Evolutionary conservation across 441 rosid genomes (phyloP).

Genomic region (Sinapis alba): DNA sequence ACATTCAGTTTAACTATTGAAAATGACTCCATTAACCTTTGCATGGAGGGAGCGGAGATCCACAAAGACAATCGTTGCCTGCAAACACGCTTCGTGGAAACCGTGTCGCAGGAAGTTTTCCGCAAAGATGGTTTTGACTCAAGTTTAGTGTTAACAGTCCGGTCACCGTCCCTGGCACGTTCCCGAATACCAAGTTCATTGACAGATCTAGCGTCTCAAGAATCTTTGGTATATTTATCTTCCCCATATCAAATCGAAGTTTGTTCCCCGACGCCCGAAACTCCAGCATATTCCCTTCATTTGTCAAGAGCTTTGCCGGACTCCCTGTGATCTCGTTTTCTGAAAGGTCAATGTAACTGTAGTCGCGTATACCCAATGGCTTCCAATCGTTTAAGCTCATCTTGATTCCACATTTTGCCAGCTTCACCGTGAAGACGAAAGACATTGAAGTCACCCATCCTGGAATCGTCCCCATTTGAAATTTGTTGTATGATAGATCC

Average conservation of each 20-base stretch:
- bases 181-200: slow-evolving; percentile 59
- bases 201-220: slow-evolving; percentile 51
- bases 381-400: background rate
- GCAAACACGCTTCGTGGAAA: slow-evolving; percentile 53
- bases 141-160: slow-evolving; percentile 48
- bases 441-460: slow-evolving; percentile 41
- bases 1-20: too few species aligned
- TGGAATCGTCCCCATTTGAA: background rate
- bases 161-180: slow-evolving; percentile 49
- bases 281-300: slow-evolving; percentile 51
- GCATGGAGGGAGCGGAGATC: slow-evolving; percentile 67
- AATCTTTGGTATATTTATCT: slow-evolving; percentile 3
- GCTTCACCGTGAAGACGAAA: slow-evolving; percentile 1
- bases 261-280: slow-evolving; percentile 56
- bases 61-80: slow-evolving; percentile 73
- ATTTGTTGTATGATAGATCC: background rate
- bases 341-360: slow-evolving; percentile 61
- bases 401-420: background rate
- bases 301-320: slow-evolving; percentile 55
- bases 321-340: slow-evolving; percentile 68
- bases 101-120: slow-evolving; percentile 58
- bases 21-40: slow-evolving; percentile 23
- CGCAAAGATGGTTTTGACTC: slow-evolving; percentile 72
- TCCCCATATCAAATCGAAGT: slow-evolving; percentile 57
- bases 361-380: background rate